Evolutionary conservation across 2,329 filamentous ascomycete species (phyloP), one percentile per base, ranked within the genome.

Genomic region (Alternaria infectoria): DNA sequence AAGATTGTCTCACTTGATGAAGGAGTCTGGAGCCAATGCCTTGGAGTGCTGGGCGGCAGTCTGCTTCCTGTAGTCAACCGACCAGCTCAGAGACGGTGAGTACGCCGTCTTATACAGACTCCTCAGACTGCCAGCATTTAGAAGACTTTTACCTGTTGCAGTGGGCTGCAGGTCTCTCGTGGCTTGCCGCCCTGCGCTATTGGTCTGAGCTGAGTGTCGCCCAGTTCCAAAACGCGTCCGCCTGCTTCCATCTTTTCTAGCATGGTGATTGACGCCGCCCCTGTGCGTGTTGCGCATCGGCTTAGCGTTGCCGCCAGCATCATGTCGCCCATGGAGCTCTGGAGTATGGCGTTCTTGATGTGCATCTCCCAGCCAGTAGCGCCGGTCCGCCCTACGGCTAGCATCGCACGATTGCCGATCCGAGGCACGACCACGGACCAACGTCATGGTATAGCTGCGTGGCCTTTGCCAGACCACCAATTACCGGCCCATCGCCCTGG

Each of bases 61-160:
- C 54, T 67, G 65, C 73, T 74, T 72, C 57, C 71, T 77, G 73
- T 70, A 71, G 59, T 63, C 57, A 57, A 57, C 65, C 65, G 61
- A 57, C 62, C 64, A 61, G 63, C 59, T 59, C 68, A 56, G 69
- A 71, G 72, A 71, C 65, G 74, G 68, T 71, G 58, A 66, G 61
- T 63, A 68, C 60, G 56, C 68, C 74, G 68, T 77, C 74, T 79
- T 79, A 79, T 79, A 79, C 76, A 69, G 59, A 69, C 62, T 63
- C 43, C 19, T 52, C 58, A 55, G 52, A 68, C 69, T 62, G 57
- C 74, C 65, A 65, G 68, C 57, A 56, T 64, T 64, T 23, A 43
- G 23, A 51, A 30, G 46, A 60, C 69, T 74, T 66, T 76, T 78
- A 69, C 76, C 77, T 61, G 61, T 77, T 73, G 73, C 72, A 65